Percentiles rank a stretch among this genome's conserved stretches.
These are phyloP conservation scores for Lodderomyces parapsilosis DNA, from an alignment of 1,139 yeast species.

Conservation along the genomic window DNA sequence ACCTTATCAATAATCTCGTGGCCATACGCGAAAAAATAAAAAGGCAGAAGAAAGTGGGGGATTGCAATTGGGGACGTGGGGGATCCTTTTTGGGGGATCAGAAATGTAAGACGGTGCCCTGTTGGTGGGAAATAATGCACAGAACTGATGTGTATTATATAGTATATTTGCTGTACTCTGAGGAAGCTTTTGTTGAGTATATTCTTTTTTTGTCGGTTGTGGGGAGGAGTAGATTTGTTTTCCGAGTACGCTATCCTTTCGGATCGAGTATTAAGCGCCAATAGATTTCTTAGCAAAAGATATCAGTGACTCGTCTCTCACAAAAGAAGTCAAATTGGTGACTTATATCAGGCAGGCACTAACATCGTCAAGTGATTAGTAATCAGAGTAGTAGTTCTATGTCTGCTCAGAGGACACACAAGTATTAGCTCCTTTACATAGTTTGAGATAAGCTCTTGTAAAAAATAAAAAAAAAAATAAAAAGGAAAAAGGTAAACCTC, in stretches of 20 bases:
- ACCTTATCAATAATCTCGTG: neutral
- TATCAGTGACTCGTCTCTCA: too few relatives aligned
- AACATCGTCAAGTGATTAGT: too few relatives aligned
- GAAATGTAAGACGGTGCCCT: neutral
- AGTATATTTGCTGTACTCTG: neutral
- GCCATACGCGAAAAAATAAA: neutral
- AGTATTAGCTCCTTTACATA: too few relatives aligned
- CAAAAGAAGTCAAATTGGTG: neutral
- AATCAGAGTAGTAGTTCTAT: too few relatives aligned
- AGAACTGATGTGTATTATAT: neutral
- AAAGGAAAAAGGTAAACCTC: neutral
- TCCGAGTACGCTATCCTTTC: neutral
- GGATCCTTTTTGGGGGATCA: slow-evolving; percentile 2
- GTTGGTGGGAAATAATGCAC: neutral
- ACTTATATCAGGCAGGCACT: too few relatives aligned
- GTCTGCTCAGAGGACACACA: too few relatives aligned
- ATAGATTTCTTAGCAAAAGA: neutral
- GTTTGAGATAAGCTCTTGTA: neutral
- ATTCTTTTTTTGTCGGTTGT: neutral
- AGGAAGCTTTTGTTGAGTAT: too few relatives aligned
- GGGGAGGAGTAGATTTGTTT: neutral
- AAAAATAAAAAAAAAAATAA: neutral
- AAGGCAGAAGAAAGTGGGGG: neutral
- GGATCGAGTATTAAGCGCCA: slow-evolving; percentile 1
- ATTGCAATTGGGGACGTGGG: neutral